These are phyloP conservation scores for Mycena amicta DNA, from an alignment of 768 basidiomycete species.

Conservation along the genomic window DNA sequence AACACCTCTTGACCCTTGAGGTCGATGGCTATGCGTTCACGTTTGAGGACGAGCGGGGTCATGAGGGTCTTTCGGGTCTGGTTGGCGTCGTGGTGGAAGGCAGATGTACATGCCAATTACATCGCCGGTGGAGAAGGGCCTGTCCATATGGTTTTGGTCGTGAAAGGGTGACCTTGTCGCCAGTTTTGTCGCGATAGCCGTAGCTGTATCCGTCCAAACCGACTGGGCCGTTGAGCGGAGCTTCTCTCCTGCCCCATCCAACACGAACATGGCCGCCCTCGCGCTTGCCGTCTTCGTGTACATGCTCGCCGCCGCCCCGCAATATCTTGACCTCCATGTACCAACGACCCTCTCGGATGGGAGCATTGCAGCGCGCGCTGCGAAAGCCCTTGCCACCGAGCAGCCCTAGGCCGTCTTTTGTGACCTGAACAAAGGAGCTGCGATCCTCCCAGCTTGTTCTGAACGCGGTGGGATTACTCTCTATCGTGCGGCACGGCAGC, in stretches of 20 bases:
- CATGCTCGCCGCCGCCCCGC: constrained; percentile 67
- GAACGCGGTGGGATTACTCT: constrained; percentile 68
- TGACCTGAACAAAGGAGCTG: constrained; percentile 75
- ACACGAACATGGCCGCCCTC: constrained; percentile 86
- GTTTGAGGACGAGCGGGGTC: constrained; percentile 83
- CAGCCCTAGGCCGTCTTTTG: constrained; percentile 75
- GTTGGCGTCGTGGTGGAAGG: constrained; percentile 68
- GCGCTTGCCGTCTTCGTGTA: constrained; percentile 46
- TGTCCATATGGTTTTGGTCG: constrained; percentile 79
- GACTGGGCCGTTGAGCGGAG: constrained; percentile 89
- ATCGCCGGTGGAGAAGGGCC: constrained; percentile 76
- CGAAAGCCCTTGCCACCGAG: constrained; percentile 88
- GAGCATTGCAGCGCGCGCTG: constrained; percentile 87
- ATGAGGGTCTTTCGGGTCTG: constrained; percentile 62
- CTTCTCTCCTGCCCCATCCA: constrained; percentile 92
- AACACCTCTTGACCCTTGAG: constrained; percentile 98
- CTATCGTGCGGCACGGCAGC: constrained; percentile 76
- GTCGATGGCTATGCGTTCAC: constrained; percentile 91
- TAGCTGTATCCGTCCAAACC: constrained; percentile 95
- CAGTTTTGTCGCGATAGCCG: constrained; percentile 86
- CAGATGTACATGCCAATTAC: constrained; percentile 93
- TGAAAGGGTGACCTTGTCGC: constrained; percentile 88
- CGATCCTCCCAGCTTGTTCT: constrained; percentile 93
- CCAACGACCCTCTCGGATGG: constrained; percentile 88
- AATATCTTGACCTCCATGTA: constrained; percentile 90